Percentiles rank a stretch among this genome's conserved stretches.
Evolutionary conservation across 2,329 filamentous ascomycete species (phyloP).

Genomic region (Didymosphaeria variabile): DNA sequence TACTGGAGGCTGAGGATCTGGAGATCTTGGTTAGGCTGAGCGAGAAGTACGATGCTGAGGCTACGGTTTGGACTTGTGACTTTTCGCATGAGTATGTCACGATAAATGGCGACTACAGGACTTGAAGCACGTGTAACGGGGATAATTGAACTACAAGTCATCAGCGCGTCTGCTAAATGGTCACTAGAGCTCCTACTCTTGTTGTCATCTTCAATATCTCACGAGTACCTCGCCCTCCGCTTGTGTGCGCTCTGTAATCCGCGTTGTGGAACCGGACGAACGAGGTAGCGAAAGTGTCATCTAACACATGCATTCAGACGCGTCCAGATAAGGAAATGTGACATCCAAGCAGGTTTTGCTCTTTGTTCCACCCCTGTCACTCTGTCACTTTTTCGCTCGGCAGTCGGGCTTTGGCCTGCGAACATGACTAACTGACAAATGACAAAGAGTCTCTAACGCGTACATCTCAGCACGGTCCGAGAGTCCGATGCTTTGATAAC

Average conservation of each 20-base stretch:
- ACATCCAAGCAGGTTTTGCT: background rate
- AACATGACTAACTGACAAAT: slow-evolving; percentile 12
- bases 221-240: too few relatives aligned
- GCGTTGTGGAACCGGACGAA: background rate
- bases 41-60: slow-evolving; percentile 70
- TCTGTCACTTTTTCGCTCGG: slow-evolving; percentile 5
- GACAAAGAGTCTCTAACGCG: background rate
- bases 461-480: slow-evolving; percentile 5
- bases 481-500: slow-evolving; percentile 4
- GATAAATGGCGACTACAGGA: slow-evolving; percentile 74
- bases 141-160: background rate
- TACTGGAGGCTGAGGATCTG: slow-evolving; percentile 77
- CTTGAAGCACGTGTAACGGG: slow-evolving; percentile 45
- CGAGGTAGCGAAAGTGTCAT: background rate
- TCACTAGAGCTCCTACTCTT: background rate
- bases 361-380: slow-evolving; percentile 2
- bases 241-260: background rate
- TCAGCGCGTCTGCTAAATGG: too few relatives aligned
- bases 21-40: slow-evolving; percentile 80
- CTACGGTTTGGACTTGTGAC: slow-evolving; percentile 85
- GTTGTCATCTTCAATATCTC: background rate
- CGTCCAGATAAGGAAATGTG: background rate
- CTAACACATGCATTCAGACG: background rate
- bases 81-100: slow-evolving; percentile 84
- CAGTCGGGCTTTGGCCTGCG: slow-evolving; percentile 2